Evolutionary conservation across 192 early-diverging fungal species (phyloP).

Genomic region (Gigaspora rosea): DNA sequence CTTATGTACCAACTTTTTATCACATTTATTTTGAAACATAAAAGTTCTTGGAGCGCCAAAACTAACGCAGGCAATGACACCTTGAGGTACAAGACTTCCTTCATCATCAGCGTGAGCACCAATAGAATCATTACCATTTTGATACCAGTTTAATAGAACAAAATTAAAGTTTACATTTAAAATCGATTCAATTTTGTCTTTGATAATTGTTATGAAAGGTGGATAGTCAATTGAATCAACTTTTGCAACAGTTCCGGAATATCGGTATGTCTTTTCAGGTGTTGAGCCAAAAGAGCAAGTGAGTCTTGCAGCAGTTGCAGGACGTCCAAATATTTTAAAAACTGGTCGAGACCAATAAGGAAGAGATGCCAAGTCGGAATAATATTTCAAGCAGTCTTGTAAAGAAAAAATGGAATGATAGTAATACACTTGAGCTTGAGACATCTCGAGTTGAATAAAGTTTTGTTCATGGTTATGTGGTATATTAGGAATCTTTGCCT

Average conservation of each 20-base stretch:
- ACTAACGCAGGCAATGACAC: conserved; percentile 21
- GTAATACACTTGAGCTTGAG: conserved; percentile 18
- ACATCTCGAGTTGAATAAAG: background rate
- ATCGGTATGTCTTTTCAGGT: conserved; percentile 21
- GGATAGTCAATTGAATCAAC: conserved; percentile 21
- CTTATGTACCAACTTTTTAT: conserved; percentile 10
- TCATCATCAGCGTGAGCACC: conserved; percentile 29
- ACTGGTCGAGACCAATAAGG: conserved; percentile 28
- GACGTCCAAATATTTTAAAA: conserved; percentile 28
- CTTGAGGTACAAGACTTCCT: background rate
- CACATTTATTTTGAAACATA: conserved; percentile 20
- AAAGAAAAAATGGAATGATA: conserved; percentile 12
- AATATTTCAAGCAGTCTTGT: background rate
- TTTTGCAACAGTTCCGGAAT: conserved; percentile 12
- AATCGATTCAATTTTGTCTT: conserved; percentile 24
- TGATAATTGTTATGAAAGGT: background rate
- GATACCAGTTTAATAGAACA: conserved; percentile 33
- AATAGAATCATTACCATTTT: conserved; percentile 23
- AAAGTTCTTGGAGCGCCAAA: conserved; percentile 27
- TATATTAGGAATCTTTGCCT: too few relatives aligned
- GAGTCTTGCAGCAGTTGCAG: background rate
- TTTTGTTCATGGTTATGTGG: too few relatives aligned
- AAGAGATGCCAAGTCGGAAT: conserved; percentile 2
- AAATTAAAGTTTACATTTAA: conserved; percentile 22
- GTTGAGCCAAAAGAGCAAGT: conserved; percentile 24